Evolutionary conservation across 1,284 basidiomycete genomes (phyloP).

Genomic region (Ceratobasidium papillatum): DNA sequence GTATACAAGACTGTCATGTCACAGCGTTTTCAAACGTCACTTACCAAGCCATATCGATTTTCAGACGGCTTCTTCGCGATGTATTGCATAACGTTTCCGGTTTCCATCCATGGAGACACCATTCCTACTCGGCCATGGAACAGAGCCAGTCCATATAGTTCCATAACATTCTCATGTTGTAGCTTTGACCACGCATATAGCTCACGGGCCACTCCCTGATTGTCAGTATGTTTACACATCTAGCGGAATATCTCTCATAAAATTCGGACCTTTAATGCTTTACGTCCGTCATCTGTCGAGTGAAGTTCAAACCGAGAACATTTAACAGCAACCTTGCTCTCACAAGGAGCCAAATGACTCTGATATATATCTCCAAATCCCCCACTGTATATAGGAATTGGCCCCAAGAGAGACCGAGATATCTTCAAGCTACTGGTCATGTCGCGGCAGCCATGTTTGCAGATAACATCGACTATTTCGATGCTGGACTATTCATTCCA

Average conservation of each 20-base stretch:
- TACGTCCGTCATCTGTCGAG: background rate
- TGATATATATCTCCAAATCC: background rate
- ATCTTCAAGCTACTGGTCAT: background rate
- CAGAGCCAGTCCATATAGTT: background rate
- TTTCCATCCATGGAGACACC: constrained; percentile 4
- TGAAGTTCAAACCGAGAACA: background rate
- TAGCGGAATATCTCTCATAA: background rate
- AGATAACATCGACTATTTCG: background rate
- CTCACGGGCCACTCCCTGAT: background rate
- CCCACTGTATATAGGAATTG: background rate
- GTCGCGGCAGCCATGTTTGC: background rate
- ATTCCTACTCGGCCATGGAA: background rate
- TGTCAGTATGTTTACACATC: background rate
- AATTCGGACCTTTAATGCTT: background rate
- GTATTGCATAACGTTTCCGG: background rate
- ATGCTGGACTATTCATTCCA: background rate
- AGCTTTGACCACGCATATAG: background rate
- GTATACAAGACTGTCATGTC: background rate
- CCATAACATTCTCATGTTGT: background rate
- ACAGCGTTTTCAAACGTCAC: background rate
- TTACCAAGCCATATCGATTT: background rate
- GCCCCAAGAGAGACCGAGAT: background rate
- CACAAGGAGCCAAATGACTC: background rate
- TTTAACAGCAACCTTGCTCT: background rate
- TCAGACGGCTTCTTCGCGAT: background rate